Base-by-base conservation (phyloP, 2,329 filamentous ascomycete species). In the Chalara sp. region DNA sequence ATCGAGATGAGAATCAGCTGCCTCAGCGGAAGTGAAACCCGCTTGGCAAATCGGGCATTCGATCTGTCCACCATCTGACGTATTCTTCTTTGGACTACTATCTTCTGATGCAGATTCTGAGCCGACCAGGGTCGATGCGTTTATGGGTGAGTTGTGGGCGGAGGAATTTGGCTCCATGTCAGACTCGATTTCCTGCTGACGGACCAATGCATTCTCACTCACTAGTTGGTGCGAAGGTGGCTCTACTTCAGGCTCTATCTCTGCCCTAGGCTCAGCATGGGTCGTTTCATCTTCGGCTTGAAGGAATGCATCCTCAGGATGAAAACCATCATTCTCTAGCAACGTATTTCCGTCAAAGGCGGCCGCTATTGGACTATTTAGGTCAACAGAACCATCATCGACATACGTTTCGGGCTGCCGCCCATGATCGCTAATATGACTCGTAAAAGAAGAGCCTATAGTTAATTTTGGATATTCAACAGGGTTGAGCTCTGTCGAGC, bases 331-430 rank as follows among this genome's bases (percentile, higher is more conserved):
- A 13, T 37, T n/a, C 35, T 8, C 35, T 8, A 37, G 35, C n/a
- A 45, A 45, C 3, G 45, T 12, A 45, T 56, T 42, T 30, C 51
- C 12, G 12, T 55, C 51, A 21, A 51, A 6, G 11, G 49, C 46
- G 7, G 46, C 52, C 13, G 58, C 57, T n/a, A 30, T 32, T 21
- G 21, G 21, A 21, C 21, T 21, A 21, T 21, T 21, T 21, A 21
- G 46, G 53, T 53, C 12, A 52, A 41, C 12, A 33, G 47, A 46
- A 42, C 51, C 58, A 35, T 70, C 67, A 11, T 67, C 60, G 56
- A 65, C 63, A 47, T 70, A 68, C 5, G 69, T 71, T 50, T 77
- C 74, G 4, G 72, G 71, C 51, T 80, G 78, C 11, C 75, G 70
- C 29, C 76, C 77, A 52, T 61, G 58, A 72, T 79, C 53, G 44